Percentiles rank a stretch among this genome's conserved stretches.
These are phyloP conservation scores for Talaromyces sp. DNA, from an alignment of 2,329 filamentous ascomycete species.

Conservation along the genomic window DNA sequence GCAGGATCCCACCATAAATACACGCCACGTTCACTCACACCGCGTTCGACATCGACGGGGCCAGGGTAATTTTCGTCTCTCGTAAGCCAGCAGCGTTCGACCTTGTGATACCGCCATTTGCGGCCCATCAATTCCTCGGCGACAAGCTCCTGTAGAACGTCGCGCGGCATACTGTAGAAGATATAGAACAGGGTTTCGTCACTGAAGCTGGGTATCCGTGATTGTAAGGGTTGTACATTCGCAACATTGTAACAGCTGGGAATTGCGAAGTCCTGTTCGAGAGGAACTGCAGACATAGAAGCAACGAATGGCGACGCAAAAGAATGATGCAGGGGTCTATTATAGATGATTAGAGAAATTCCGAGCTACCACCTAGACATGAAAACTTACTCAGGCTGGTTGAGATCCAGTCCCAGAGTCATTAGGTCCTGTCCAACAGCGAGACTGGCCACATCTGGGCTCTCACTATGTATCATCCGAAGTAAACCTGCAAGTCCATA, in stretches of 20 bases:
- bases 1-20: conserved; percentile 51
- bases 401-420: conserved; percentile 62
- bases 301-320: conserved; percentile 64
- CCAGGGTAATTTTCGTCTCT: conserved; percentile 48
- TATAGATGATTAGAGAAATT: conserved; percentile 28
- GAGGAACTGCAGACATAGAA: conserved; percentile 52
- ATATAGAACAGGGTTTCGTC: conserved; percentile 67
- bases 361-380: not conserved
- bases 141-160: conserved; percentile 64
- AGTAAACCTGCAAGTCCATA: conserved; percentile 60
- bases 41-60: conserved; percentile 48
- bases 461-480: conserved; percentile 55
- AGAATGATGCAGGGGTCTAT: conserved; percentile 59
- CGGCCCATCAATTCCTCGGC: conserved; percentile 58
- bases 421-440: conserved; percentile 64
- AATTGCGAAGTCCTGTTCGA: conserved; percentile 62
- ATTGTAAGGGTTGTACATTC: conserved; percentile 61
- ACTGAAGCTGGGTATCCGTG: conserved; percentile 57
- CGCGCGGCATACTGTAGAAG: conserved; percentile 65
- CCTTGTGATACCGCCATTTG: conserved; percentile 54
- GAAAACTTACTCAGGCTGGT: conserved; percentile 55
- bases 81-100: conserved; percentile 52
- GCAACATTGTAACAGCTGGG: conserved; percentile 64
- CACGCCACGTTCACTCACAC: conserved; percentile 50
- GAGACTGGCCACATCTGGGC: conserved; percentile 51